These are phyloP conservation scores for Calocera viscosa DNA, from an alignment of 768 basidiomycete species.

Conservation along the genomic window DNA sequence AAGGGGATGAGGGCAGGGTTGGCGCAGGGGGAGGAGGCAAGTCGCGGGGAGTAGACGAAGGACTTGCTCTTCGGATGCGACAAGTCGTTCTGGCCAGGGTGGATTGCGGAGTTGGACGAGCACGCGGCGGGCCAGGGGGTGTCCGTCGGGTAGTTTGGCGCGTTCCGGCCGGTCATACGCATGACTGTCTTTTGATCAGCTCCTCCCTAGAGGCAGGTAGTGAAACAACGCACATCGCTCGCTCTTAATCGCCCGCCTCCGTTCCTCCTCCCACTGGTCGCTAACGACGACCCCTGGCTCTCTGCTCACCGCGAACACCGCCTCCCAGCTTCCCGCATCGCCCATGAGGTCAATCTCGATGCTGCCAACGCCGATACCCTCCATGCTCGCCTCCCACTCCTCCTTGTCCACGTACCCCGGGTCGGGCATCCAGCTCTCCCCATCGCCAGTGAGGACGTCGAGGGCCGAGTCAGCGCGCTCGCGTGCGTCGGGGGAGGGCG, in stretches of 20 bases:
- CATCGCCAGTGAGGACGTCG: slow-evolving; percentile 20
- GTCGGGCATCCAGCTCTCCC: slow-evolving; percentile 12
- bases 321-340: not conserved
- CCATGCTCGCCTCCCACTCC: slow-evolving; percentile 7
- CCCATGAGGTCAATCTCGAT: slow-evolving; percentile 4
- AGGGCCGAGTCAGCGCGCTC: slow-evolving; percentile 18
- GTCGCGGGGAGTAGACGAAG: slow-evolving; percentile 9
- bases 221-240: slow-evolving; percentile 21
- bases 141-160: slow-evolving; percentile 17
- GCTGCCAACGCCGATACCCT: slow-evolving; percentile 1
- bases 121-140: slow-evolving; percentile 18
- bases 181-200: not conserved
- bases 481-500: slow-evolving; percentile 11
- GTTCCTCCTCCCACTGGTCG: slow-evolving; percentile 20
- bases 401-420: not conserved
- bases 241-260: slow-evolving; percentile 17
- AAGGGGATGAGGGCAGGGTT: slow-evolving; percentile 18
- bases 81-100: not conserved
- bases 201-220: not conserved
- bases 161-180: slow-evolving; percentile 18
- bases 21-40: slow-evolving; percentile 15
- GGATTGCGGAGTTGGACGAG: slow-evolving; percentile 12
- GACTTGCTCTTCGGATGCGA: not conserved
- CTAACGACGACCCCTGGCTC: slow-evolving; percentile 19
- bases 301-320: slow-evolving; percentile 13